Conservation (phyloP, 768 basidiomycete species). For the Crucibulum laeve region DNA sequence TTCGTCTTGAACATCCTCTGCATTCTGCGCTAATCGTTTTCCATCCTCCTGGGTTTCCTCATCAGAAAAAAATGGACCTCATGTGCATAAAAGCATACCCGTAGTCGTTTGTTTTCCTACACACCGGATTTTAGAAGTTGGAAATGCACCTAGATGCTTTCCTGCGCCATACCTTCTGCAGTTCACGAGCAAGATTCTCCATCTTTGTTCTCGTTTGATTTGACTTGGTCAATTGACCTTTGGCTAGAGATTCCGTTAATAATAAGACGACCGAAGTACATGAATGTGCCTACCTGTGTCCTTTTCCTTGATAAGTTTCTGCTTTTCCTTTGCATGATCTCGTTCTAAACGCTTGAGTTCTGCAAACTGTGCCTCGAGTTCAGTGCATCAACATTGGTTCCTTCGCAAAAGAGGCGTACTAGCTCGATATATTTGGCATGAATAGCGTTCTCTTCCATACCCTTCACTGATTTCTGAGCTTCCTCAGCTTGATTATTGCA, state of each 20-base stretch:
- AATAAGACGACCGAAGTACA: conserved; percentile 3
- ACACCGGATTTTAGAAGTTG: conserved; percentile 3
- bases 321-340: conserved; percentile 89
- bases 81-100: conserved; percentile 42
- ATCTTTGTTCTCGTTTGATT: conserved; percentile 88
- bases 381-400: conserved; percentile 10
- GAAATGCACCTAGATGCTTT: neutral
- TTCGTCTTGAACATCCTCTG: conserved; percentile 87
- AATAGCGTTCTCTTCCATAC: conserved; percentile 76
- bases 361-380: conserved; percentile 58
- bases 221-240: conserved; percentile 80
- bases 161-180: conserved; percentile 69
- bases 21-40: conserved; percentile 71
- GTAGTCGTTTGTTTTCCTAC: conserved; percentile 85
- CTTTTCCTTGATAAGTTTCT: conserved; percentile 87
- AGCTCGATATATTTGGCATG: conserved; percentile 87
- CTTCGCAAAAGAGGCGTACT: conserved; percentile 38
- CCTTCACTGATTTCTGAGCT: conserved; percentile 81
- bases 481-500: conserved; percentile 62
- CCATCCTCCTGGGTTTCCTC: conserved; percentile 65
- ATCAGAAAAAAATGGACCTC: conserved; percentile 12
- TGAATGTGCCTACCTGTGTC: conserved; percentile 62
- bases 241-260: conserved; percentile 43
- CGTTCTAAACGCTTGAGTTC: conserved; percentile 84
- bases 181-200: conserved; percentile 84